phyloP scores from a whole-genome alignment of 192 early-diverging fungal genomes.

The Globomyces pollinis-pini region DNA sequence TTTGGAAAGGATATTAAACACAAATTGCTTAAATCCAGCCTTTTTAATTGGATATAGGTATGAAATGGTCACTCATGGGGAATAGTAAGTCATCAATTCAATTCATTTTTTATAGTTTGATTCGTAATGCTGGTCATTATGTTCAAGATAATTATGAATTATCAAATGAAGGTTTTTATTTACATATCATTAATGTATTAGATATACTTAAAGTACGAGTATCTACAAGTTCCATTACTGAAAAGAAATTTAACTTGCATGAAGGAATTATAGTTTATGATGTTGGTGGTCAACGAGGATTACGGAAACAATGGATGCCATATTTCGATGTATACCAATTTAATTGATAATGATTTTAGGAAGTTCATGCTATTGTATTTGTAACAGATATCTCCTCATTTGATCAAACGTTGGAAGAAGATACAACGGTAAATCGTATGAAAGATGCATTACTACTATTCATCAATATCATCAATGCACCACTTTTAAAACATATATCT shows the following conservation, averaged over 20 bases:
- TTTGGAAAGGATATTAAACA: too few relatives aligned
- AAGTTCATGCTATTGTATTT: slow-evolving; percentile 12
- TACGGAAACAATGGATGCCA: slow-evolving; percentile 15
- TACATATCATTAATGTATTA: neutral
- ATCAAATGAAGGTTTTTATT: neutral
- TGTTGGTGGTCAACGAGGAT: slow-evolving; percentile 15
- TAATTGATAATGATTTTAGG: too few relatives aligned
- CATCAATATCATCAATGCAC: slow-evolving; percentile 39
- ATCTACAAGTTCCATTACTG: slow-evolving; percentile 61
- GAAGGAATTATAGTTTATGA: slow-evolving; percentile 15
- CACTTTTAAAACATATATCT: slow-evolving; percentile 36
- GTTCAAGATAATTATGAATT: neutral
- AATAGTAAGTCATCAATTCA: slow-evolving; percentile 6
- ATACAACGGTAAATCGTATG: slow-evolving; percentile 19
- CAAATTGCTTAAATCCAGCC: too few relatives aligned
- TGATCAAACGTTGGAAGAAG: slow-evolving; percentile 15
- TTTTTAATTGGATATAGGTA: neutral
- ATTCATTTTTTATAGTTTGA: neutral
- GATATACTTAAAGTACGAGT: slow-evolving; percentile 66
- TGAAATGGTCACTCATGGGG: slow-evolving; percentile 1
- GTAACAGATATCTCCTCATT: slow-evolving; percentile 12
- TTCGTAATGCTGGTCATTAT: neutral
- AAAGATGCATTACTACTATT: slow-evolving; percentile 44
- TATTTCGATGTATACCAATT: slow-evolving; percentile 18
- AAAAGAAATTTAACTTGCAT: slow-evolving; percentile 57